Evolutionary conservation across 257 asterid genomes (phyloP).

Genomic region (Solanum paucissectum): DNA sequence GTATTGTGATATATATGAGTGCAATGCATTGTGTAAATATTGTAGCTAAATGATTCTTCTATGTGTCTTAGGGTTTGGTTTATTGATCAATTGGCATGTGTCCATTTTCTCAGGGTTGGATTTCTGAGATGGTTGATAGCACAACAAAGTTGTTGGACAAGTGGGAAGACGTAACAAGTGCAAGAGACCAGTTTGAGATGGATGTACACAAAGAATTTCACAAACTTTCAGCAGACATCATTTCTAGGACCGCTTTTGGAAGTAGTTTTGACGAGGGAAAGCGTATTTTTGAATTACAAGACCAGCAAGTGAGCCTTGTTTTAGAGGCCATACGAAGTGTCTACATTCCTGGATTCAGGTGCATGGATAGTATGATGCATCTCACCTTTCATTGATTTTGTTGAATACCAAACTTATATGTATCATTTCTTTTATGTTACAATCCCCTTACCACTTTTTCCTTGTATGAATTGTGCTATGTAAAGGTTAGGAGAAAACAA

Average conservation of each 20-base stretch:
- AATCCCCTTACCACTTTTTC: neutral
- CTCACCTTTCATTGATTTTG: neutral
- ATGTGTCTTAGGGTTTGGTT: neutral
- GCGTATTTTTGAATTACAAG: conserved; percentile 49
- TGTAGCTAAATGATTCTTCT: neutral
- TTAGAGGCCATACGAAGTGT: conserved; percentile 39
- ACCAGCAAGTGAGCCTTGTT: conserved; percentile 34
- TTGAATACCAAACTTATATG: neutral
- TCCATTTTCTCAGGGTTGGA: conserved; percentile 36
- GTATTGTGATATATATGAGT: neutral
- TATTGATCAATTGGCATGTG: neutral
- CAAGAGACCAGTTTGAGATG: conserved; percentile 32
- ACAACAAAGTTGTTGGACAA: conserved; percentile 23
- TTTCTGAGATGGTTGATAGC: conserved; percentile 47
- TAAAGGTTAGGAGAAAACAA: neutral
- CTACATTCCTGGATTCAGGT: conserved; percentile 65
- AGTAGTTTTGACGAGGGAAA: conserved; percentile 51
- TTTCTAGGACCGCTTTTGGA: conserved; percentile 57
- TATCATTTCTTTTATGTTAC: neutral
- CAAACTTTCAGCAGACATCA: conserved; percentile 47
- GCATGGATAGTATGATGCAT: neutral
- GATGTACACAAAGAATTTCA: conserved; percentile 47
- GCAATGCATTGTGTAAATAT: neutral
- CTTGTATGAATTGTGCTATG: neutral
- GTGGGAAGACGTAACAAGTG: conserved; percentile 42